phyloP scores from a whole-genome alignment of 108 stramenopile species.

The Conticribra weissflogii region DNA sequence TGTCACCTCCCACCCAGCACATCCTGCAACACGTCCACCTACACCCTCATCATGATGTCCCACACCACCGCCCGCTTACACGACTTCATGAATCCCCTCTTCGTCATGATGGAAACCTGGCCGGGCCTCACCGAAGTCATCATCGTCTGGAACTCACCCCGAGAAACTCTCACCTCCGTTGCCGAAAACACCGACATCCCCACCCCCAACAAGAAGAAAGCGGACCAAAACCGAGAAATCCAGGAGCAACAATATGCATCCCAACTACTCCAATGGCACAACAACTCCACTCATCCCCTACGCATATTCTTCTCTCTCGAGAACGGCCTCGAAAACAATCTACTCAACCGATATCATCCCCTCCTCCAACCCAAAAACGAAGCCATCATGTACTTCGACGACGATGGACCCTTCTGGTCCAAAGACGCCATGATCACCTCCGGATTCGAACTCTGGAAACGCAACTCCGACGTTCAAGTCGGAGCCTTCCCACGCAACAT shows the following conservation, averaged over 20 bases:
- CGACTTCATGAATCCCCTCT: constrained; percentile 42
- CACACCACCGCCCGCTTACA: constrained; percentile 56
- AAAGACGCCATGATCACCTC: constrained; percentile 58
- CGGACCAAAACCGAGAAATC: background rate
- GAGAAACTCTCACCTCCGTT: constrained; percentile 45
- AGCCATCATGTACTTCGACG: constrained; percentile 89
- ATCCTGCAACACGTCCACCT: constrained; percentile 46
- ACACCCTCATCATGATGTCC: constrained; percentile 55
- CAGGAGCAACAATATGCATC: constrained; percentile 41
- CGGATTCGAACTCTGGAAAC: constrained; percentile 90
- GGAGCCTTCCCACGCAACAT: constrained; percentile 83
- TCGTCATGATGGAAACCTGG: constrained; percentile 42
- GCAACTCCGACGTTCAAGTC: constrained; percentile 83
- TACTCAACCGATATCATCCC: constrained; percentile 91
- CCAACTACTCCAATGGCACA: constrained; percentile 55
- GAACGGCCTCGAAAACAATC: constrained; percentile 74
- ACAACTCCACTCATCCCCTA: constrained; percentile 52
- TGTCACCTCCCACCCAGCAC: constrained; percentile 51
- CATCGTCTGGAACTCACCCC: constrained; percentile 86
- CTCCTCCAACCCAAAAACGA: constrained; percentile 69
- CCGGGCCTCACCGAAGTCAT: constrained; percentile 68
- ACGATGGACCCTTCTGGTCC: constrained; percentile 88
- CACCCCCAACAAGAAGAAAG: constrained; percentile 4
- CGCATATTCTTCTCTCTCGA: constrained; percentile 84
- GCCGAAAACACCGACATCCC: constrained; percentile 8